phyloP scores from a whole-genome alignment of 805 yeast genomes.

The Naumovozyma dairenensis region DNA sequence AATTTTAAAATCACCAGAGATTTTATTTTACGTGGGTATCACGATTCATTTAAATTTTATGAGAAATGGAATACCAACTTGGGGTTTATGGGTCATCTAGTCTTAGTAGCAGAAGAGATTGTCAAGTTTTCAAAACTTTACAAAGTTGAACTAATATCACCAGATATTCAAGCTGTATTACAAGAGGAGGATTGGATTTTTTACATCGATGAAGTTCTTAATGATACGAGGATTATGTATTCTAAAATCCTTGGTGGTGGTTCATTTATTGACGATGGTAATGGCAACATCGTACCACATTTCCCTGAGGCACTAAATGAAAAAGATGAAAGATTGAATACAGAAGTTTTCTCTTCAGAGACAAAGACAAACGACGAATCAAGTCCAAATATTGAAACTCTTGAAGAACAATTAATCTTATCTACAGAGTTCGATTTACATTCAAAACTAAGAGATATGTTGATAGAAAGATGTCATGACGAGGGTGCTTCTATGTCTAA shows the following conservation, averaged over 20 bases:
- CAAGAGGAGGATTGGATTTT: conserved; percentile 20
- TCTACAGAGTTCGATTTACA: conserved; percentile 16
- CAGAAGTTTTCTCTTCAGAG: neutral
- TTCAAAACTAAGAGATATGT: no score
- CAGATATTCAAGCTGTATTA: conserved; percentile 19
- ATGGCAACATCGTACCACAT: conserved; percentile 22
- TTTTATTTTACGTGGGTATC: conserved; percentile 53
- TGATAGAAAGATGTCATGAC: no score
- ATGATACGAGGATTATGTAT: conserved; percentile 29
- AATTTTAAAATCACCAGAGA: conserved; percentile 52
- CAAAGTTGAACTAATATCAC: conserved; percentile 27
- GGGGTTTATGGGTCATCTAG: conserved; percentile 96
- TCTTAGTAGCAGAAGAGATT: conserved; percentile 88
- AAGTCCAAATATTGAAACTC: conserved; percentile 9
- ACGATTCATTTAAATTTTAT: conserved; percentile 49
- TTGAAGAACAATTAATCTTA: conserved; percentile 12
- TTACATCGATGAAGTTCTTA: conserved; percentile 23
- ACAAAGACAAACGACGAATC: neutral
- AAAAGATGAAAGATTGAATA: conserved; percentile 1
- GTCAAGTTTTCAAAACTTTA: conserved; percentile 61
- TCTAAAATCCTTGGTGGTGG: conserved; percentile 31
- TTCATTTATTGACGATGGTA: conserved; percentile 23
- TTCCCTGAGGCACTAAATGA: conserved; percentile 7
- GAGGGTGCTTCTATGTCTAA: no score
- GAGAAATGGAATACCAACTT: conserved; percentile 53